phyloP scores from a whole-genome alignment of 2,329 filamentous ascomycete genomes.

The Verticillium albo-atrum region DNA sequence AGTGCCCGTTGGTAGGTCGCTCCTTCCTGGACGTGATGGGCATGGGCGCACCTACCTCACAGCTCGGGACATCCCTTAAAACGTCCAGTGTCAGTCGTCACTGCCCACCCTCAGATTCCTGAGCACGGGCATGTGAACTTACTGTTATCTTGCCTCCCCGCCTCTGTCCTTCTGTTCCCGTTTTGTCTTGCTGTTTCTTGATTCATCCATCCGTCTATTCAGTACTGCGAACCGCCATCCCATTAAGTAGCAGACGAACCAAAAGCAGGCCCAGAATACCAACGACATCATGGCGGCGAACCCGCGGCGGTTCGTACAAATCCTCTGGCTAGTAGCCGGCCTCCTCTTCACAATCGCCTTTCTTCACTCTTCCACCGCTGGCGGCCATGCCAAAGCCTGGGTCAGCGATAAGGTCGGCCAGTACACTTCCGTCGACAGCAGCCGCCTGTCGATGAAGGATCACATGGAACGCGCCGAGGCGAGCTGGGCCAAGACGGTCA shows the following conservation, averaged over 20 bases:
- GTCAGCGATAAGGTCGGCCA: conserved; percentile 11
- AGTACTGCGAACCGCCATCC: not conserved
- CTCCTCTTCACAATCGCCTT: conserved; percentile 18
- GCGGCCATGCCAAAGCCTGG: conserved; percentile 18
- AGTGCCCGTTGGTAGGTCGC: not conserved
- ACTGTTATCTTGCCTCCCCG: not conserved
- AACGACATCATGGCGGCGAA: conserved; percentile 2
- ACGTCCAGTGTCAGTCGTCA: not conserved
- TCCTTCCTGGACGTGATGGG: not conserved
- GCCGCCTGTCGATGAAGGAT: conserved; percentile 10
- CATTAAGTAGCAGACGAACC: not conserved
- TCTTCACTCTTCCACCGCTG: conserved; percentile 13
- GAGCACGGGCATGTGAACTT: not conserved
- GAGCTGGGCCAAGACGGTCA: conserved; percentile 22
- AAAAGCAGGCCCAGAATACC: not conserved
- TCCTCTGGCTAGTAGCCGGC: conserved; percentile 16
- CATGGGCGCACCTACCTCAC: not conserved
- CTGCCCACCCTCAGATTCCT: not conserved
- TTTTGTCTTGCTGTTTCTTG: not conserved
- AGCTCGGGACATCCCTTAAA: not conserved
- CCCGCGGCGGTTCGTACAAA: conserved; percentile 12
- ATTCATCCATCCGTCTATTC: not conserved
- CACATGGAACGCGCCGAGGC: conserved; percentile 14
- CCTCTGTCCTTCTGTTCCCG: not conserved
- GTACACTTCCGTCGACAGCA: conserved; percentile 1